Conservation (phyloP, 2,329 filamentous ascomycete species). For the Myriangium duriaei region DNA sequence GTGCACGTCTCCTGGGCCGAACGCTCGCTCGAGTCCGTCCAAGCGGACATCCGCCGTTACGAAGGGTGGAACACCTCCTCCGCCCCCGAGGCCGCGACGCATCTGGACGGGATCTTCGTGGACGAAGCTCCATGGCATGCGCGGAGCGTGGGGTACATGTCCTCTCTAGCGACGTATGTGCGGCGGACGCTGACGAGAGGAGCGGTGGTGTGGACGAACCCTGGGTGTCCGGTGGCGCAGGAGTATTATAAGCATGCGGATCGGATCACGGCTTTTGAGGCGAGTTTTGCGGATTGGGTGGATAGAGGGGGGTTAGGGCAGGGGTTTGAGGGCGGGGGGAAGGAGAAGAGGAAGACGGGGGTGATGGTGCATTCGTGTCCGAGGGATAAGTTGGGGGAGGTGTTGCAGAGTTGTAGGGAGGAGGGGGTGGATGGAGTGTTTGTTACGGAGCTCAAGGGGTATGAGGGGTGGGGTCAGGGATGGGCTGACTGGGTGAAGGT, state of each 20-base stretch:
- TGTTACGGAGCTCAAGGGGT: slow-evolving; percentile 6
- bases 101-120: slow-evolving; percentile 20
- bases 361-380: slow-evolving; percentile 15
- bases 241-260: slow-evolving; percentile 15
- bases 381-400: slow-evolving; percentile 1
- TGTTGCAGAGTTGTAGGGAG: slow-evolving; percentile 5
- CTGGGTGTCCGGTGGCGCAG: slow-evolving; percentile 13
- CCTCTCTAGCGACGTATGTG: slow-evolving; percentile 10
- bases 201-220: slow-evolving; percentile 15
- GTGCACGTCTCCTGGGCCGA: slow-evolving; percentile 18
- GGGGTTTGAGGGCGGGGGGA: slow-evolving; percentile 6
- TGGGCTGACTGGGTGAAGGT: slow-evolving; percentile 4
- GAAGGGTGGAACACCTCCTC: slow-evolving; percentile 11
- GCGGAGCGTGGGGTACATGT: slow-evolving; percentile 14
- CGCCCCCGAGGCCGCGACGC: slow-evolving; percentile 13
- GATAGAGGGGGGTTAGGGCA: slow-evolving; percentile 9
- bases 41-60: slow-evolving; percentile 15
- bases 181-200: slow-evolving; percentile 10
- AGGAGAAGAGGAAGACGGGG: slow-evolving; percentile 11
- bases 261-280: slow-evolving; percentile 17
- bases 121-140: slow-evolving; percentile 18
- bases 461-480: slow-evolving; percentile 7
- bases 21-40: slow-evolving; percentile 14
- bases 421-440: slow-evolving; percentile 7
- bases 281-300: slow-evolving; percentile 10